A percentile compares a stretch with the other conserved stretches of the same genome.
These are phyloP conservation scores for Eucalyptus coolabah DNA, from an alignment of 345 rosid genomes.

Conservation along the genomic window DNA sequence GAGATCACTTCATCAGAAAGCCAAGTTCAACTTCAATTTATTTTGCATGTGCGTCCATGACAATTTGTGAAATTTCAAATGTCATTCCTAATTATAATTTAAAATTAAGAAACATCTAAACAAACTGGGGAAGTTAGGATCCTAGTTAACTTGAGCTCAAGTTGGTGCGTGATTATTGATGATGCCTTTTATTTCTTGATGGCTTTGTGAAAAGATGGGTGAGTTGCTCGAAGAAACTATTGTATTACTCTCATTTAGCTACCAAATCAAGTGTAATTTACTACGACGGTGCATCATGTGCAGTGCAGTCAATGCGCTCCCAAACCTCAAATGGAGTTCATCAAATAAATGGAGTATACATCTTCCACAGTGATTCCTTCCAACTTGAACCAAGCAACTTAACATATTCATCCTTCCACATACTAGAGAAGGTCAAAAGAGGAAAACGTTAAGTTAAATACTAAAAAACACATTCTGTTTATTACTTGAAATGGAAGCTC, in stretches of 20 bases:
- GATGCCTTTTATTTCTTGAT: not conserved
- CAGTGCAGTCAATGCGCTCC: not conserved
- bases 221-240: not conserved
- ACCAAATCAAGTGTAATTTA: not conserved
- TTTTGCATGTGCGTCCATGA: rapidly evolving
- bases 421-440: not conserved
- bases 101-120: not conserved
- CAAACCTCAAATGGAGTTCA: not conserved
- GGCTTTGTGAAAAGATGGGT: not conserved
- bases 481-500: not conserved
- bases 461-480: not conserved
- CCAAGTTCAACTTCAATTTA: not conserved
- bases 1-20: not conserved
- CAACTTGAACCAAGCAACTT: not conserved
- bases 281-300: not conserved
- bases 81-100: not conserved
- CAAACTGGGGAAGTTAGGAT: not conserved
- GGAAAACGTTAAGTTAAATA: not conserved
- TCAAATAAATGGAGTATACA: not conserved
- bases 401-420: not conserved
- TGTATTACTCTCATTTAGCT: not conserved
- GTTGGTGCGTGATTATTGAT: not conserved
- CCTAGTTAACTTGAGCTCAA: not conserved
- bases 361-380: not conserved
- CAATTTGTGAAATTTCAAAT: not conserved